phyloP scores from a whole-genome alignment of 257 asterid species.

The Jasminum sambac region DNA sequence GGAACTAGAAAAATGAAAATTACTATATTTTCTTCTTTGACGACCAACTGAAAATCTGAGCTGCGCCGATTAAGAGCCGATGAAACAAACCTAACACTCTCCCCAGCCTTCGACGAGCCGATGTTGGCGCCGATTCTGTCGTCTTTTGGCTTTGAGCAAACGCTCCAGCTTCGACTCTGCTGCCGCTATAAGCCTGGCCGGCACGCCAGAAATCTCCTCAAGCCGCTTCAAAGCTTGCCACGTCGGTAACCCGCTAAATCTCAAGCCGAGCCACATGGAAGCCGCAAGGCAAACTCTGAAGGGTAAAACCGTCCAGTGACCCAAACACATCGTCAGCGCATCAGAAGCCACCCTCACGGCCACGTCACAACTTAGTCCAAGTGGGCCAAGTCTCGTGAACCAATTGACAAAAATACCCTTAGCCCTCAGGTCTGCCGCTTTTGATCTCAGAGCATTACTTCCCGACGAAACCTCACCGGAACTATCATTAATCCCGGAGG shows the following conservation, averaged over 20 bases:
- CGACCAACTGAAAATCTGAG: too few relatives aligned
- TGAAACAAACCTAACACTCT: conserved; percentile 37
- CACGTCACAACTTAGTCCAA: conserved; percentile 36
- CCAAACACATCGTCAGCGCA: conserved; percentile 39
- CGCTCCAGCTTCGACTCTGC: conserved; percentile 44
- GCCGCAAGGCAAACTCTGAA: conserved; percentile 54
- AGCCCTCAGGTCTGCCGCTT: conserved; percentile 19
- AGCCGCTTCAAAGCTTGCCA: conserved; percentile 38
- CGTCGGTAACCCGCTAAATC: conserved; percentile 22
- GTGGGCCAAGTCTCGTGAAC: conserved; percentile 44
- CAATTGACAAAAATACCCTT: conserved; percentile 51
- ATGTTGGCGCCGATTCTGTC: conserved; percentile 27
- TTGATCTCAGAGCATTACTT: neutral
- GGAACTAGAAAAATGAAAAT: neutral
- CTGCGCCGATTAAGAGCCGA: too few relatives aligned
- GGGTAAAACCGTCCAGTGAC: conserved; percentile 42
- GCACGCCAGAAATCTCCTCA: conserved; percentile 59
- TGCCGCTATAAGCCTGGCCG: conserved; percentile 45
- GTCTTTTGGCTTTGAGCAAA: conserved; percentile 15
- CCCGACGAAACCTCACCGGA: neutral
- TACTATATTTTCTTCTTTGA: neutral
- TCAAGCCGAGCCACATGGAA: conserved; percentile 58
- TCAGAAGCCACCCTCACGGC: conserved; percentile 30
- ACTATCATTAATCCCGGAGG: neutral
- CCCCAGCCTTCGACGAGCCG: conserved; percentile 61